Conservation (phyloP, 805 yeast species). For the Candida maris region DNA sequence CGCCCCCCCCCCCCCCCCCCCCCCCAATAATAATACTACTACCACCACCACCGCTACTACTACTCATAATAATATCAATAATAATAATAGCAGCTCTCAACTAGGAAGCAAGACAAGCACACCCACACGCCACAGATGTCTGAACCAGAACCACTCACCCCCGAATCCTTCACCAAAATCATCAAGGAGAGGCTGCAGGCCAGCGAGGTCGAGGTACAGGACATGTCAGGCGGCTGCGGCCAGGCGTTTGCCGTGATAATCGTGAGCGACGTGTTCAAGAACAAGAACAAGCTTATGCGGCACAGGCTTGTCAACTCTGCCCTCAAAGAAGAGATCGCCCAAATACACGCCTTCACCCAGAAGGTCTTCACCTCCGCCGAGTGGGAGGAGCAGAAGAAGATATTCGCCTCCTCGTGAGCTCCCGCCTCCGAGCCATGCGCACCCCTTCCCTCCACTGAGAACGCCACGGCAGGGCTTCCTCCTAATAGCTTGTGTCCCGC, state of each 20-base stretch:
- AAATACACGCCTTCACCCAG: constrained; percentile 94
- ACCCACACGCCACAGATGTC: constrained; percentile 10
- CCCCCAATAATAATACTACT: too few species aligned
- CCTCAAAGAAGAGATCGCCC: constrained; percentile 77
- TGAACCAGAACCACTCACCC: constrained; percentile 20
- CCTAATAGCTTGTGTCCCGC: too few species aligned
- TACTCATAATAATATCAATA: too few species aligned
- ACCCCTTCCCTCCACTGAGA: too few species aligned
- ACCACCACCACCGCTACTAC: too few species aligned
- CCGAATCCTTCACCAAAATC: constrained; percentile 40
- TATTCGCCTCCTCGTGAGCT: constrained; percentile 18
- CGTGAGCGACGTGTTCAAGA: constrained; percentile 65
- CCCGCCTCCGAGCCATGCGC: too few species aligned
- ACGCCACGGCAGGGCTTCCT: too few species aligned
- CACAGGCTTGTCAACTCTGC: constrained; percentile 81
- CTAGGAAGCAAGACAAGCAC: background rate
- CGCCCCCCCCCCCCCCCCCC: too few species aligned
- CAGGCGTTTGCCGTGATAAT: constrained; percentile 94
- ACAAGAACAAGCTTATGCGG: constrained; percentile 81
- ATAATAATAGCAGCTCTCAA: too few species aligned
- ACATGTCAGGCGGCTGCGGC: constrained; percentile 92
- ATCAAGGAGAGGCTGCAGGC: constrained; percentile 61
- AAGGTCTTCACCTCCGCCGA: constrained; percentile 86
- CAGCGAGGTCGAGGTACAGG: constrained; percentile 65
- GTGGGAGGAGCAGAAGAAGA: constrained; percentile 52